Percentiles rank a stretch among this genome's conserved stretches.
Evolutionary conservation across 2,329 filamentous ascomycete species (phyloP).

Genomic region (Seiridium cupressi): DNA sequence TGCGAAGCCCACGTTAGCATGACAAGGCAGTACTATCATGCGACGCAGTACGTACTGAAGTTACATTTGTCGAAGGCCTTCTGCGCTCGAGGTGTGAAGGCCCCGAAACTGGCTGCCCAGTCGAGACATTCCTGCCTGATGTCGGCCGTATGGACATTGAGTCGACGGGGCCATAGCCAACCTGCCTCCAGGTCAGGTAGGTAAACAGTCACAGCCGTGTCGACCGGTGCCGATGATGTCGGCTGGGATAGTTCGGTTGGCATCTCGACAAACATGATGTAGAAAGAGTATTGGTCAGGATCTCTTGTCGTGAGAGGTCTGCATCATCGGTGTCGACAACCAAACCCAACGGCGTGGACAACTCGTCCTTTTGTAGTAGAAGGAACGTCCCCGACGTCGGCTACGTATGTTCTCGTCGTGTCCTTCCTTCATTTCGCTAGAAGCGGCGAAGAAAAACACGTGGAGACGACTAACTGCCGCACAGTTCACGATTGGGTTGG

Average conservation of each 20-base stretch:
- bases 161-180: slow-evolving; percentile 13
- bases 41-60: slow-evolving; percentile 9
- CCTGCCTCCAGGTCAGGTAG: slow-evolving; percentile 12
- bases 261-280: background rate
- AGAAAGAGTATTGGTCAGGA: background rate
- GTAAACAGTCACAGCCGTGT: background rate
- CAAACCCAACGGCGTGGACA: background rate
- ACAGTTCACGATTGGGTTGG: slow-evolving; percentile 1
- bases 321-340: background rate
- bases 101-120: slow-evolving; percentile 13
- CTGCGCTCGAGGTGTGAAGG: slow-evolving; percentile 13
- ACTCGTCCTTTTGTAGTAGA: background rate
- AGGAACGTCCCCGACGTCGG: background rate
- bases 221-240: background rate
- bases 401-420: background rate
- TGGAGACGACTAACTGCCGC: background rate
- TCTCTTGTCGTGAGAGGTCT: background rate
- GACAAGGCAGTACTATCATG: background rate
- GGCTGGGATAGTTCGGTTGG: background rate
- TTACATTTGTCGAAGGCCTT: slow-evolving; percentile 12
- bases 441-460: background rate
- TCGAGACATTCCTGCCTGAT: slow-evolving; percentile 12
- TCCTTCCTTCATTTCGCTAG: background rate
- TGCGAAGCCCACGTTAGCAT: background rate
- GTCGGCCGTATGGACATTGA: slow-evolving; percentile 11